A percentile compares a stretch with the other conserved stretches of the same genome.
Evolutionary conservation across 2,329 filamentous ascomycete species (phyloP).

Genomic region (Sordariomycetes sp.): DNA sequence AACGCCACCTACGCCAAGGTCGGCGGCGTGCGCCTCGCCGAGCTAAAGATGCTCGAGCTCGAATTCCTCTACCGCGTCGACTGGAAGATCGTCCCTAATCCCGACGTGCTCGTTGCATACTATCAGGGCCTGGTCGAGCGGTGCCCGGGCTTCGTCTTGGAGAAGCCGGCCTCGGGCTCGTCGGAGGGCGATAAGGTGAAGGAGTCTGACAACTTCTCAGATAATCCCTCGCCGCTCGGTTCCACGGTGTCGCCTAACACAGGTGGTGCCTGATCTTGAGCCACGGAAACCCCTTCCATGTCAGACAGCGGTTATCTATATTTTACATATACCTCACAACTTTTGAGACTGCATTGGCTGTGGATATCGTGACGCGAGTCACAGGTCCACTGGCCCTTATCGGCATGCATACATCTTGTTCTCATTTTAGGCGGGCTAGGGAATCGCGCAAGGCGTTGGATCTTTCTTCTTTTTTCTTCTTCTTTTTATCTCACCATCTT

Average conservation of each 20-base stretch:
- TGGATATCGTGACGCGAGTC: not conserved
- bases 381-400: not conserved
- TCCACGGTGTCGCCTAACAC: not conserved
- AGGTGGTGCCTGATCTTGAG: not conserved
- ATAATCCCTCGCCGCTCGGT: not conserved
- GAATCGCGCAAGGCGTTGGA: slow-evolving; percentile 1
- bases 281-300: not conserved
- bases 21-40: slow-evolving; percentile 79
- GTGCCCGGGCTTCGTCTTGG: slow-evolving; percentile 39
- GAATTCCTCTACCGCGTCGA: slow-evolving; percentile 88
- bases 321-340: not conserved
- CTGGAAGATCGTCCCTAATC: slow-evolving; percentile 94
- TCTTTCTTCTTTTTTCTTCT: too few relatives aligned
- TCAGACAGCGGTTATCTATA: not conserved
- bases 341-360: not conserved
- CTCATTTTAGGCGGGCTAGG: not conserved
- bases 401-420: not conserved
- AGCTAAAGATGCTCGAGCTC: slow-evolving; percentile 81
- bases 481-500: not conserved
- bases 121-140: slow-evolving; percentile 74
- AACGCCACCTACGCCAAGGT: slow-evolving; percentile 93
- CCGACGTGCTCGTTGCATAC: slow-evolving; percentile 86
- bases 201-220: not conserved
- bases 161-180: slow-evolving; percentile 15
- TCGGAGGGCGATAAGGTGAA: not conserved